Evolutionary conservation across 306 rosid species (phyloP).

Genomic region (Inga leiocalycina): DNA sequence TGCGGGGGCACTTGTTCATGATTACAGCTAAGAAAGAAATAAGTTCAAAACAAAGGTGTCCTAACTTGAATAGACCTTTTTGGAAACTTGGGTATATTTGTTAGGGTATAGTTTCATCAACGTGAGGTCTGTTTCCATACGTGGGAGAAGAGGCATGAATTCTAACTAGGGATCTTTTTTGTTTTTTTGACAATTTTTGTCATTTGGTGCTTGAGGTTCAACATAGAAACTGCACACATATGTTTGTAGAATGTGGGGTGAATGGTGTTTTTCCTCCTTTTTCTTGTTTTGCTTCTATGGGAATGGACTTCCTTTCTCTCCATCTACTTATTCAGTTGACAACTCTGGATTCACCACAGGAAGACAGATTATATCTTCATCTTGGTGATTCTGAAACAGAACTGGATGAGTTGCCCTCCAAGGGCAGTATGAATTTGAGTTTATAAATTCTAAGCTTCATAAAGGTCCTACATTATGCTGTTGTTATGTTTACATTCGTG

Average conservation of each 20-base stretch:
- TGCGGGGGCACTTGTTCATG: not conserved
- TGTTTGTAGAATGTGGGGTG: not conserved
- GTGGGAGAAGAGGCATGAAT: not conserved
- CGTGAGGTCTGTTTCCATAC: not conserved
- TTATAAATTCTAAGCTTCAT: not conserved
- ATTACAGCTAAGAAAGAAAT: not conserved
- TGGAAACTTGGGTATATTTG: not conserved
- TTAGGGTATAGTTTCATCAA: not conserved
- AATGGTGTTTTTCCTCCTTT: not conserved
- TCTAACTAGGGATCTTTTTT: not conserved
- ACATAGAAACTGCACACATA: not conserved
- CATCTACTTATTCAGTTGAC: not conserved
- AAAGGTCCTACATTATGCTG: not conserved
- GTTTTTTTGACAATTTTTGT: not conserved
- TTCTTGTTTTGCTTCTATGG: not conserved
- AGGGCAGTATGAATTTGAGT: not conserved
- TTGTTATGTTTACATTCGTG: not conserved
- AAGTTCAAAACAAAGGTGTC: not conserved
- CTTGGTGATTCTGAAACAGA: not conserved
- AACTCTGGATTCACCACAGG: not conserved
- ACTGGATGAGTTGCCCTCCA: not conserved
- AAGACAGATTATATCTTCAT: not conserved
- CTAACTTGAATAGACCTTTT: not conserved
- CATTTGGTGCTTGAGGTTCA: not conserved
- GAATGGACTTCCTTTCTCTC: not conserved